phyloP scores from a whole-genome alignment of 768 basidiomycete species.

The Termitomyces sp. region DNA sequence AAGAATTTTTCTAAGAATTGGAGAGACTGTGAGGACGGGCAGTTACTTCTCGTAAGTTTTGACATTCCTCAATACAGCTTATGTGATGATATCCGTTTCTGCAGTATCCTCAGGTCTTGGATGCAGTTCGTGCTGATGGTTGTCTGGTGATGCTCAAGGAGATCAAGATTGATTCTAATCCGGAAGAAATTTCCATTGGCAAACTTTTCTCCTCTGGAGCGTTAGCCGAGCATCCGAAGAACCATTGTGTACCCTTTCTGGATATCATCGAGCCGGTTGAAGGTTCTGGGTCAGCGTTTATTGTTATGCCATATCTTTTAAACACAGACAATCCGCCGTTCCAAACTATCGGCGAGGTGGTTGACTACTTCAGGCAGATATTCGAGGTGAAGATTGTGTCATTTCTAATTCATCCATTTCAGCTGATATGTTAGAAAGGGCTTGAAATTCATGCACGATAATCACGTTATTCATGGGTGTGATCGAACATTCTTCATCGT shows the following conservation, averaged over 20 bases:
- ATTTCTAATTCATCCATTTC: too few relatives aligned
- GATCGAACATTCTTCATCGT: neutral
- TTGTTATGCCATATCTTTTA: neutral
- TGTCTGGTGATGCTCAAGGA: neutral
- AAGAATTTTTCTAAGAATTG: neutral
- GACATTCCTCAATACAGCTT: neutral
- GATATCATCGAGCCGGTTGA: neutral
- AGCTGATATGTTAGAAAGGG: neutral
- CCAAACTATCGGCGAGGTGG: conserved; percentile 1
- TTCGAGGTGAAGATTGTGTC: neutral
- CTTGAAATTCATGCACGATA: neutral
- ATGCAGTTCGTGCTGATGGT: conserved; percentile 1
- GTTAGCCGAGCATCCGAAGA: neutral
- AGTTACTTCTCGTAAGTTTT: neutral
- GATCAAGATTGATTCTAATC: neutral
- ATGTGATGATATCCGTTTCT: neutral
- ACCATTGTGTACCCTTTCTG: conserved; percentile 1
- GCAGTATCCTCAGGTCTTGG: neutral
- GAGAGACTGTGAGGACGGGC: conserved; percentile 1
- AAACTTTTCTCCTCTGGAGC: neutral
- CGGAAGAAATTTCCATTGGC: neutral
- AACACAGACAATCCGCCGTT: neutral
- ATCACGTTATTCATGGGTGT: conserved; percentile 5
- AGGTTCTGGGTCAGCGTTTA: conserved; percentile 1
- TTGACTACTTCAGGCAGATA: neutral